Evolutionary conservation across 495 filamentous ascomycete genomes (phyloP).

Genomic region (Aspergillus taichungensis): DNA sequence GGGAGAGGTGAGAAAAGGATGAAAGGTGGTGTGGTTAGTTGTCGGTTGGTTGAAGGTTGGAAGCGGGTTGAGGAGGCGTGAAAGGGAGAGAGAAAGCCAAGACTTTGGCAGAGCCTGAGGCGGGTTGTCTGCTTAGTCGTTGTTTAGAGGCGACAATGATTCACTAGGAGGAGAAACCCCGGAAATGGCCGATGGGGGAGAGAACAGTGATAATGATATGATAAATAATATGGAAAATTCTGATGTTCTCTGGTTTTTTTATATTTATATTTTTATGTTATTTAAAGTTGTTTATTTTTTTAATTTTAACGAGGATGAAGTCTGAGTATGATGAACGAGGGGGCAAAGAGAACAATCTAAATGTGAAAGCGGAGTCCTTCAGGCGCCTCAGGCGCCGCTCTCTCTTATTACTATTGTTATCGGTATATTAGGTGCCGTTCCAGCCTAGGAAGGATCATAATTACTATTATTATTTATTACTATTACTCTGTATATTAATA

Average conservation of each 20-base stretch:
- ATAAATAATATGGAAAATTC: background rate
- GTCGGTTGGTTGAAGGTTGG: background rate
- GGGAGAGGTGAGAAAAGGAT: background rate
- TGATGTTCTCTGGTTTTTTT: background rate
- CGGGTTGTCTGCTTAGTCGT: no score
- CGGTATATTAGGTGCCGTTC: no score
- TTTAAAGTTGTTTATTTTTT: background rate
- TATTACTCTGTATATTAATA: no score
- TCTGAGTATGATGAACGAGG: no score
- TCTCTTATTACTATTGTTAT: background rate
- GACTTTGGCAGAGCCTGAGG: conserved; percentile 12
- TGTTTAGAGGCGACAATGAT: conserved; percentile 4
- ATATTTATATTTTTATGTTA: background rate
- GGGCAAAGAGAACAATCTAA: background rate
- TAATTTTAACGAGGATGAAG: background rate
- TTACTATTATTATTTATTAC: no score
- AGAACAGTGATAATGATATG: background rate
- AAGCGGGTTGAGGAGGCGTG: conserved; percentile 8
- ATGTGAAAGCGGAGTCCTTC: conserved; percentile 2
- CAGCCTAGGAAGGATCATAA: no score
- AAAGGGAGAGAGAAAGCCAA: conserved; percentile 17
- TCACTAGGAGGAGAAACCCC: background rate
- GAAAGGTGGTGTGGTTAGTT: background rate
- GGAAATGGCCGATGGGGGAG: background rate
- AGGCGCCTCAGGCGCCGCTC: conserved; percentile 1